Evolutionary conservation across 2,329 filamentous ascomycete genomes (phyloP), one percentile per base, ranked within the genome.

Genomic region (Colletotrichum sp.): DNA sequence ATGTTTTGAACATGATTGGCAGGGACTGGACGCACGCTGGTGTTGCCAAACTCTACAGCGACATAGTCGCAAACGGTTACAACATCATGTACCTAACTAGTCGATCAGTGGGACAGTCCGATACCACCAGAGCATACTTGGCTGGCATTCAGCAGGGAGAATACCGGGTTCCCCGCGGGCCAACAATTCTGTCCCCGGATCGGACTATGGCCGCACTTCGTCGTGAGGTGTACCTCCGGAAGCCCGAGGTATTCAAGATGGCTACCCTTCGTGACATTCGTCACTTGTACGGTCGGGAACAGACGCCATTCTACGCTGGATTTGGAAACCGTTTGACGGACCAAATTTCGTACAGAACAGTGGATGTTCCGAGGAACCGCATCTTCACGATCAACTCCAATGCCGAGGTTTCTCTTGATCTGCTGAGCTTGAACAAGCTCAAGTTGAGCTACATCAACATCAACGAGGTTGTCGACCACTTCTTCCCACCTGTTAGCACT

Each of bases 331-430:
- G 97, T 72, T 90, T 99, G 72, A 99, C 98, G 1, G 98, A 99
- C 83, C 97, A 98, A 71, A 92, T 99, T 75, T 98, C 95, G 69
- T 99, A 99, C 84, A 94, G 97, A 76, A 97, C 95, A 7, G 97
- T 99, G 70, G 98, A 98, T 83, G 98, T 99, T 55, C 97, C 97
- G 0, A 94, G 95, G 69, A 98, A 94, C 29, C 92, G 97, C 69
- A 99, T 99, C 80, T 99, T 99, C 85, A 98, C 97, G 19, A 99
- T 99, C 89, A 99, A 99, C 85, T 97, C 95, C 70, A 98, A 99
- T 82, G 96, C 96, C 2, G 97, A 99, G 84, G 96, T 99, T 34
- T 96, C 94, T 32, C 88, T 99, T 27, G 96, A 99, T 83, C 88
- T 99, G 61, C 88, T 99, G 59, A 96, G 93, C 78, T 90, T 99